Base-by-base conservation (phyloP, 2,329 filamentous ascomycete genomes). In the Lecanosticta acicola region DNA sequence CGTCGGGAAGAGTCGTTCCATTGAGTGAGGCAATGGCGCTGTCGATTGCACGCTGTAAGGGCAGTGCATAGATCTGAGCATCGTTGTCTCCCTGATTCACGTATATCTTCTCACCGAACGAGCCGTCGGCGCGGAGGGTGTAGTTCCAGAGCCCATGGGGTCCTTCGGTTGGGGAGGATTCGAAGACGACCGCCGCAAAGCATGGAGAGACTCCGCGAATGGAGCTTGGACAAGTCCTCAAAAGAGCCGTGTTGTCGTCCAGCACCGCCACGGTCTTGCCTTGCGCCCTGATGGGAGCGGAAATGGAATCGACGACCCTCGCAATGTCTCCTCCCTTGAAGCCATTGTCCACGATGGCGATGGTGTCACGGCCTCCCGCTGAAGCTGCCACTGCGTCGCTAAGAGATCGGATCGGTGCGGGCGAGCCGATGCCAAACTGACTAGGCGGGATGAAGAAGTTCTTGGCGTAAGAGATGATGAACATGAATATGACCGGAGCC, bases 381-480 rank as follows among this genome's bases (percentile, higher is more conserved):
- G 82, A 79, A 19, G 70, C 68, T 16, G 66, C 61, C 24, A 94
- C 73, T 1, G 82, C 87, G 51, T 85, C 70, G 26, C 72, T 60
- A 14, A 94, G 74, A 9, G 78, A 76, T 48, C 81, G 78, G 50
- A 95, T 68, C 0, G 81, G 74, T 4, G 68, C 71, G 0, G 80
- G 66, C 0, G 73, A 63, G 36, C 83, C 85, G 54, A 95, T 81
- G 36, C 90, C 90, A 59, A 77, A 94, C 2, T 76, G 70, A 1
- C 85, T 84, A 1, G 86, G 84, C 1, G 87, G 84, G 3, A 90
- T 78, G 59, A 94, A 91, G 52, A 95, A 79, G 63, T 90, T 90
- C 56, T 86, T 83, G 13, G 87, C 84, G 41, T 61, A 65, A 43
- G 71, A 71, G 38, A 77, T 76, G 56, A 69, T 68, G 60, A 71